Conservation (phyloP, 805 yeast genomes). For the Teunomyces stri region DNA sequence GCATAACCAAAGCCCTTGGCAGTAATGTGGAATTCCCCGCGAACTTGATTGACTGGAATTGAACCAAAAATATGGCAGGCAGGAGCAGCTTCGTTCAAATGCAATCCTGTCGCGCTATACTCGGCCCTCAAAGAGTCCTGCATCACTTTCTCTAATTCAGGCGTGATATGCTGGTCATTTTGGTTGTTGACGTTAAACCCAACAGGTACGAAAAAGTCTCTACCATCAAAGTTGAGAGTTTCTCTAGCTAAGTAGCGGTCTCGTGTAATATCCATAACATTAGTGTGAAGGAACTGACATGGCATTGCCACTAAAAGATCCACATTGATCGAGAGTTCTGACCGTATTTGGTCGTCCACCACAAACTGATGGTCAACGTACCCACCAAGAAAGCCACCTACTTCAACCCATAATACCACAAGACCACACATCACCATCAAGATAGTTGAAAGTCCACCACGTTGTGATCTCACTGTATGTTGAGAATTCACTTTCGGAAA, state of each 20-base stretch:
- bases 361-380: constrained; percentile 70
- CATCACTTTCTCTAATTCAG: constrained; percentile 65
- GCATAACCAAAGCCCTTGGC: constrained; percentile 68
- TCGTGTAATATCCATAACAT: constrained; percentile 71
- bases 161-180: constrained; percentile 48
- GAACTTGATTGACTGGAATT: constrained; percentile 79
- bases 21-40: constrained; percentile 82
- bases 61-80: constrained; percentile 87
- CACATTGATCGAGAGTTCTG: constrained; percentile 65
- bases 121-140: constrained; percentile 66
- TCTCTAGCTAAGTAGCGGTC: constrained; percentile 81
- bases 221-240: constrained; percentile 67
- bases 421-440: constrained; percentile 59
- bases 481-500: constrained; percentile 45
- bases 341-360: constrained; percentile 61
- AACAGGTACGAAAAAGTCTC: constrained; percentile 52
- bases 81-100: constrained; percentile 53
- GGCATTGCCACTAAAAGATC: constrained; percentile 84
- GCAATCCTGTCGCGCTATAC: constrained; percentile 45
- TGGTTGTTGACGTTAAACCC: constrained; percentile 46
- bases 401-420: constrained; percentile 76
- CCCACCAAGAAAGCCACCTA: constrained; percentile 85
- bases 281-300: constrained; percentile 71
- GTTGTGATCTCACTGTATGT: constrained; percentile 67
- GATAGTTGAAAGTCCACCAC: constrained; percentile 76